Base-by-base conservation (phyloP, 441 rosid genomes). In the Populus hybrid region DNA sequence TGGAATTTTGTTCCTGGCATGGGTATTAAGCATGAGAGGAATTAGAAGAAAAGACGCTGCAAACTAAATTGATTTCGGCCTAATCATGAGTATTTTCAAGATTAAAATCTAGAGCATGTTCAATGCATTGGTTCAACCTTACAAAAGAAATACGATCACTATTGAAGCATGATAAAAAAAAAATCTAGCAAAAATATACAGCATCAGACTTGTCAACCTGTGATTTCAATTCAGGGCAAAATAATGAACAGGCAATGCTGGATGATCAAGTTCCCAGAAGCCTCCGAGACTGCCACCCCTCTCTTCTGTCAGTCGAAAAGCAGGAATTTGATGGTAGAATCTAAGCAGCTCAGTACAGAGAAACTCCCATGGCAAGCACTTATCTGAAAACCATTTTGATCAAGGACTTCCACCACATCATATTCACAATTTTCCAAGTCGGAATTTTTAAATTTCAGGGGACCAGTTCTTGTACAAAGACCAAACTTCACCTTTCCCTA, bases 251-350 rank as follows among this genome's bases (percentile, higher is more conserved):
- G 91, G 91, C 64, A 90, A 66, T 24, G 92, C 89, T 66, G 85
- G 87, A 36, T 90, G 86, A 76, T 90, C 94, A 12, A 92, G 86
- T 75, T 92, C 94, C 88, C 86, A 89, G 78, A 71, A 88, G 66
- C 90, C 94, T 84, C 88, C 81, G 76, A 93, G 82, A 81, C 79
- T 80, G 56, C 95, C 97, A 72, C 74, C 76, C 73, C 65, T 80
- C 85, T 94, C 92, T n/a, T 83, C 82, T 7, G 92, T 87, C 64
- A 95, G 80, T 82, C 64, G 82, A 82, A 90, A 85, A 21, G 88
- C 87, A 63, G 97, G 98, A 68, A 92, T 85, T 72, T 81, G 90
- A 83, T 95, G 97, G 31, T 95, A 91, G 86, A 95, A 95, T 72
- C 89, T 87, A 68, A 92, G 86, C 73, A 89, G 79, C 80, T 93